Conservation (phyloP, 208 protist species). For the Perkinsela sp. region DNA sequence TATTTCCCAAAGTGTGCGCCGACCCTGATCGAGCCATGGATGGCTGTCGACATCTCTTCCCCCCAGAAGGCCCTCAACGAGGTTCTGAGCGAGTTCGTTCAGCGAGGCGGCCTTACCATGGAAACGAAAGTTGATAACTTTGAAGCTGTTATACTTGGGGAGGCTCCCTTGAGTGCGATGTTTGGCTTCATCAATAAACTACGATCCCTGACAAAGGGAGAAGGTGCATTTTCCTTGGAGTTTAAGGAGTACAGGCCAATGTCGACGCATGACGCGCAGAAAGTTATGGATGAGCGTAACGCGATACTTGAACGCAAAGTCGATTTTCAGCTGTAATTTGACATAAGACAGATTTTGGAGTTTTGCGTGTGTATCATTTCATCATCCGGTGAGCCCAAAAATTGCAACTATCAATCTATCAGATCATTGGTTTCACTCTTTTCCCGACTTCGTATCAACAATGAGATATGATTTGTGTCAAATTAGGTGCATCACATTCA, state of each 20-base stretch:
- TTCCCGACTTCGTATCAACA: too few species aligned
- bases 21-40: constrained; percentile 83
- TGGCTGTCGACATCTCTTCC: constrained; percentile 74
- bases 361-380: too few species aligned
- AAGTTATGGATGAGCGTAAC: constrained; percentile 61
- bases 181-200: constrained; percentile 72
- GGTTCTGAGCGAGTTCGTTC: constrained; percentile 43
- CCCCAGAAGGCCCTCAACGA: constrained; percentile 52
- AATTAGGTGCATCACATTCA: too few species aligned
- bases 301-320: constrained; percentile 24
- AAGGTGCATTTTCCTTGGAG: constrained; percentile 70
- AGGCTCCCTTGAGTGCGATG: constrained; percentile 65
- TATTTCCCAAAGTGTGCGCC: constrained; percentile 52
- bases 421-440: too few species aligned
- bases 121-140: constrained; percentile 41
- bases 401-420: too few species aligned
- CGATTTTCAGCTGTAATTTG: neutral
- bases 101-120: constrained; percentile 51
- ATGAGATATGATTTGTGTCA: too few species aligned
- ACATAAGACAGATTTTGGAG: too few species aligned
- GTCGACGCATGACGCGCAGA: constrained; percentile 53
- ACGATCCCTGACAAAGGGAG: constrained; percentile 54
- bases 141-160: constrained; percentile 48
- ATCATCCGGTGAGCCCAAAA: too few species aligned
- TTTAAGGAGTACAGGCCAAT: constrained; percentile 66